Evolutionary conservation across 2,329 filamentous ascomycete species (phyloP).

Genomic region (Aureobasidium zeae): DNA sequence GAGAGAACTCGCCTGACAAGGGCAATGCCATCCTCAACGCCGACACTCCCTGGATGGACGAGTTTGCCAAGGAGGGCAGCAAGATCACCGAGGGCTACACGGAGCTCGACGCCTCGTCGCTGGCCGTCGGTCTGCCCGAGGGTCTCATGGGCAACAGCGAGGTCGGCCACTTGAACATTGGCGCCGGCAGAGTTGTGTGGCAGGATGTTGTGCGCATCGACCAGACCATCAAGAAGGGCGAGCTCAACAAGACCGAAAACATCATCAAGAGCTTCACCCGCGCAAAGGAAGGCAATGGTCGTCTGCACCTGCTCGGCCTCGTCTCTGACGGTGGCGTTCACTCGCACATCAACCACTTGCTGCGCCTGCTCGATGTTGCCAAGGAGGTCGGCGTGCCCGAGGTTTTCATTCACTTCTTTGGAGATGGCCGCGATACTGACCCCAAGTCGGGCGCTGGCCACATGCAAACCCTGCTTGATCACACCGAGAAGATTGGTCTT

Average conservation of each 20-base stretch:
- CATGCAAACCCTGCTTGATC: conserved; percentile 75
- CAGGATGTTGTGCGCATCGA: conserved; percentile 89
- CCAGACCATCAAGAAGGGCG: conserved; percentile 75
- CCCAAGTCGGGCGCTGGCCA: conserved; percentile 86
- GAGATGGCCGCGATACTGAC: conserved; percentile 94
- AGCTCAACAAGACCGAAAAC: conserved; percentile 66
- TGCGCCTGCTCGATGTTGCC: conserved; percentile 77
- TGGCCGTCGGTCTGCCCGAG: conserved; percentile 90
- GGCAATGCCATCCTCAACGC: conserved; percentile 94
- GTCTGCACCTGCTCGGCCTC: conserved; percentile 84
- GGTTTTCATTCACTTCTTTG: conserved; percentile 98
- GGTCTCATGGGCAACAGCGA: conserved; percentile 99
- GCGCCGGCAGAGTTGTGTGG: conserved; percentile 94
- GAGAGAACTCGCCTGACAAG: conserved; percentile 68
- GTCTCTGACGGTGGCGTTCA: conserved; percentile 95
- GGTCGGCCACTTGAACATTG: conserved; percentile 97
- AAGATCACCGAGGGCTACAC: conserved; percentile 76
- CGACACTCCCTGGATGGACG: conserved; percentile 90
- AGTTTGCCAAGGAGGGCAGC: conserved; percentile 57
- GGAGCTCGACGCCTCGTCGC: conserved; percentile 88
- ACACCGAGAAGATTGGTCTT: conserved; percentile 70
- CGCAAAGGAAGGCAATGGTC: conserved; percentile 80
- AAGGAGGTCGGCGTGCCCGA: conserved; percentile 80
- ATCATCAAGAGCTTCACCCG: conserved; percentile 68
- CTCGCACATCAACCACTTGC: conserved; percentile 88